Evolutionary conservation across 2,329 filamentous ascomycete species (phyloP).

Genomic region (Exophiala mesophila): DNA sequence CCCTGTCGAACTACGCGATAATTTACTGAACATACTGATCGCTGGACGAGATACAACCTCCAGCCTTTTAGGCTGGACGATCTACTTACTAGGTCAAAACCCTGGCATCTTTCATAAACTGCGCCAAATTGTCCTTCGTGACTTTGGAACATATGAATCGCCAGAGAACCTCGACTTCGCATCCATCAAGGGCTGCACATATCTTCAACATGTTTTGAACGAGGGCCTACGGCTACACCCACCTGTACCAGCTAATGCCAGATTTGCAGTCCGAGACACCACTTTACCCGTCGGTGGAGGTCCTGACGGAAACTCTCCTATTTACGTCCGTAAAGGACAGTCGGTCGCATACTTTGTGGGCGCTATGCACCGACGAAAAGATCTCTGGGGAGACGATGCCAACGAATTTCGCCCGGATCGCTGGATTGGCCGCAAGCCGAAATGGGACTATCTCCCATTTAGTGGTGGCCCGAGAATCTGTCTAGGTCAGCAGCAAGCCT

Average conservation of each 20-base stretch:
- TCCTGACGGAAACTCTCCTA: constrained; percentile 40
- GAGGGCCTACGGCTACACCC: constrained; percentile 45
- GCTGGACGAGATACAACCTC: constrained; percentile 36
- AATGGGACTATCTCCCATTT: constrained; percentile 45
- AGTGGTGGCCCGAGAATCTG: constrained; percentile 29
- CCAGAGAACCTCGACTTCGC: constrained; percentile 16
- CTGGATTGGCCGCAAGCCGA: constrained; percentile 69
- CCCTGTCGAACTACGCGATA: constrained; percentile 23
- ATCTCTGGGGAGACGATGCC: constrained; percentile 45
- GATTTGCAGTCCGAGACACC: constrained; percentile 46
- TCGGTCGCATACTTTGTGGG: constrained; percentile 63
- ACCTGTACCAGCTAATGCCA: constrained; percentile 47
- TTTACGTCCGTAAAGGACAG: constrained; percentile 49
- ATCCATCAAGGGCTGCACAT: constrained; percentile 17
- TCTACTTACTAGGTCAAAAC: constrained; percentile 28
- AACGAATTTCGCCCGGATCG: constrained; percentile 60
- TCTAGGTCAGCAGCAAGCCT: constrained; percentile 29
- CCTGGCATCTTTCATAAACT: constrained; percentile 37
- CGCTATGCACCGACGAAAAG: constrained; percentile 65
- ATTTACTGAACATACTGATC: constrained; percentile 33
- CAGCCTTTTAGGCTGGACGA: constrained; percentile 30
- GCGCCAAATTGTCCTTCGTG: constrained; percentile 28
- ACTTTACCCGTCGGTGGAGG: constrained; percentile 48
- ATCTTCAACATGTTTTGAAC: constrained; percentile 27
- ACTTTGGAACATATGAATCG: constrained; percentile 11